These are phyloP conservation scores for Isatis lusitanica DNA, from an alignment of 441 rosid species.

Conservation along the genomic window DNA sequence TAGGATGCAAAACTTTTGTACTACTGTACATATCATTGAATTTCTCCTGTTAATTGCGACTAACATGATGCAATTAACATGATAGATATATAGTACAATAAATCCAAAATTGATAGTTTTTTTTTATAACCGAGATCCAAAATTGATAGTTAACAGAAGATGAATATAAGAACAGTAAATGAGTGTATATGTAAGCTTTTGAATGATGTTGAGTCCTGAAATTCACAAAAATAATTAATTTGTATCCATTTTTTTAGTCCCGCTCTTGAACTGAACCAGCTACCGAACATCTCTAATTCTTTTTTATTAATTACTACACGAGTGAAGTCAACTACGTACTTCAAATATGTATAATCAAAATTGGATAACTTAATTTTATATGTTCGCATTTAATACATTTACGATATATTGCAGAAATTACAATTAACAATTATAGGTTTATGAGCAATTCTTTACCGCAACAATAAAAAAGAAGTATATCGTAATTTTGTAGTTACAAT, in stretches of 20 bases:
- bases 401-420: too few species aligned
- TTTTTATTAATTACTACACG: neutral
- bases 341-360: neutral
- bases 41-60: neutral
- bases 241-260: conserved; percentile 11
- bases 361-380: too few species aligned
- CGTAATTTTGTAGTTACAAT: neutral
- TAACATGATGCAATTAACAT: neutral
- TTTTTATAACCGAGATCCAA: too few species aligned
- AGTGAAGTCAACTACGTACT: conserved; percentile 16
- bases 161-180: neutral
- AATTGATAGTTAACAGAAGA: neutral
- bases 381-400: too few species aligned
- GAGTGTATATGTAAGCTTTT: neutral
- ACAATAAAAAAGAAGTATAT: too few species aligned
- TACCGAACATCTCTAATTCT: neutral
- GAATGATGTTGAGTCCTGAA: neutral
- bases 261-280: neutral
- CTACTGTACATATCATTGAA: neutral
- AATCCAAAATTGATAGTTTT: neutral
- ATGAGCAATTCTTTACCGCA: too few species aligned
- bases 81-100: neutral
- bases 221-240: neutral
- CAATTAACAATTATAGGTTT: too few species aligned
- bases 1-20: neutral